These are phyloP conservation scores for Trichoderma reesei DNA, from an alignment of 495 filamentous ascomycete species.

Conservation along the genomic window DNA sequence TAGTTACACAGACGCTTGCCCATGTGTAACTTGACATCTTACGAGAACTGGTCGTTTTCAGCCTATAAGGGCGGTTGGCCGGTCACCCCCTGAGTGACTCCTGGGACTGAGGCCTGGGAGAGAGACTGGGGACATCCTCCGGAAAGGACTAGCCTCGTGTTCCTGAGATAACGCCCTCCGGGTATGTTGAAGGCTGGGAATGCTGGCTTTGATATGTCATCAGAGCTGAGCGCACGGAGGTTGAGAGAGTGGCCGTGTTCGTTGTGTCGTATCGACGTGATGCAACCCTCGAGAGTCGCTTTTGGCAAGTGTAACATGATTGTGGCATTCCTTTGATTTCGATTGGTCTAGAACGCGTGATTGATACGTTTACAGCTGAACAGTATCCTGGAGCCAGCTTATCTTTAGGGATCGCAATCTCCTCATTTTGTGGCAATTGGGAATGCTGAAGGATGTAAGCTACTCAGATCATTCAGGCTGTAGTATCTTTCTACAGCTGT, in stretches of 20 bases:
- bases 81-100: not conserved
- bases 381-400: too few relatives aligned
- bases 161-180: not conserved
- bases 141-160: not conserved
- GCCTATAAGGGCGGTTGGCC: not conserved
- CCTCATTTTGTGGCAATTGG: too few relatives aligned
- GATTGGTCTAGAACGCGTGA: not conserved
- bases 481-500: too few relatives aligned
- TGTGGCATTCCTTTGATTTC: not conserved
- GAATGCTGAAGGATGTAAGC: too few relatives aligned
- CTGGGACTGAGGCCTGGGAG: not conserved
- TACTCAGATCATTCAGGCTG: too few relatives aligned
- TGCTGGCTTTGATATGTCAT: not conserved
- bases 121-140: not conserved
- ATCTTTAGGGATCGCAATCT: too few relatives aligned
- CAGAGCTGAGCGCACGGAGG: not conserved
- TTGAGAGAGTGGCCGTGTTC: not conserved
- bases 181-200: not conserved
- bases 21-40: constrained; percentile 4
- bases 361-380: too few relatives aligned
- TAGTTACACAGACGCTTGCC: not conserved
- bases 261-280: not conserved
- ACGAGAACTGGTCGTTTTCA: not conserved
- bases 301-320: not conserved
- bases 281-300: not conserved